Evolutionary conservation across 1,139 yeast species (phyloP).

Genomic region (Spathaspora jeffriesii): DNA sequence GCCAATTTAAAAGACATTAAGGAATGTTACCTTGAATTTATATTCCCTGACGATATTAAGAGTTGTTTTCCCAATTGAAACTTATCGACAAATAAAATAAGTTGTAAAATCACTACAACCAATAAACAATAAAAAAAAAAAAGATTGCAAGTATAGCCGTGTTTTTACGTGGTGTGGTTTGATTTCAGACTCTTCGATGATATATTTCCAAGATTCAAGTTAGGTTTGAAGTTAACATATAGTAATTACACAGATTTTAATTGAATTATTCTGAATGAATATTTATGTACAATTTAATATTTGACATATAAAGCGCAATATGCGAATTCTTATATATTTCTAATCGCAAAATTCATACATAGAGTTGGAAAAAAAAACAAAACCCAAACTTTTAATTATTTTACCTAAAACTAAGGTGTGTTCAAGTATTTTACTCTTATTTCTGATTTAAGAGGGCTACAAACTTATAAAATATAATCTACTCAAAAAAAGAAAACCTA

Average conservation of each 20-base stretch:
- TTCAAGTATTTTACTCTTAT: background rate
- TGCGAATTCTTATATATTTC: slow-evolving; percentile 1
- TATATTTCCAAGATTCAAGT: background rate
- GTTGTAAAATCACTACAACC: background rate
- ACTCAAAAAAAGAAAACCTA: background rate
- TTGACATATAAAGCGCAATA: slow-evolving; percentile 1
- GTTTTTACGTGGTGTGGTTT: slow-evolving; percentile 1
- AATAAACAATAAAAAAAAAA: slow-evolving; percentile 2
- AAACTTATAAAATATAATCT: background rate
- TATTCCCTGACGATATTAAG: background rate
- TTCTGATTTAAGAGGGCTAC: slow-evolving; percentile 2
- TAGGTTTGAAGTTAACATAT: background rate
- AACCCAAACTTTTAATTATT: background rate
- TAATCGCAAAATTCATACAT: slow-evolving; percentile 2
- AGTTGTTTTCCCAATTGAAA: background rate
- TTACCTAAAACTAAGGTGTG: background rate
- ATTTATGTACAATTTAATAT: slow-evolving; percentile 1
- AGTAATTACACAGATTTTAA: background rate
- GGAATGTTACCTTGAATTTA: background rate
- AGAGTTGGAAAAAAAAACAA: background rate
- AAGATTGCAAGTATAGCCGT: slow-evolving; percentile 1
- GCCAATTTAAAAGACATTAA: background rate
- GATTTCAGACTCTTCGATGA: background rate
- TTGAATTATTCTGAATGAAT: background rate
- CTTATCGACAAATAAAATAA: slow-evolving; percentile 2